A percentile compares a stretch with the other conserved stretches of the same genome.
Conservation (phyloP, 192 early-diverging fungal genomes). For the Linnemannia elongata region DNA sequence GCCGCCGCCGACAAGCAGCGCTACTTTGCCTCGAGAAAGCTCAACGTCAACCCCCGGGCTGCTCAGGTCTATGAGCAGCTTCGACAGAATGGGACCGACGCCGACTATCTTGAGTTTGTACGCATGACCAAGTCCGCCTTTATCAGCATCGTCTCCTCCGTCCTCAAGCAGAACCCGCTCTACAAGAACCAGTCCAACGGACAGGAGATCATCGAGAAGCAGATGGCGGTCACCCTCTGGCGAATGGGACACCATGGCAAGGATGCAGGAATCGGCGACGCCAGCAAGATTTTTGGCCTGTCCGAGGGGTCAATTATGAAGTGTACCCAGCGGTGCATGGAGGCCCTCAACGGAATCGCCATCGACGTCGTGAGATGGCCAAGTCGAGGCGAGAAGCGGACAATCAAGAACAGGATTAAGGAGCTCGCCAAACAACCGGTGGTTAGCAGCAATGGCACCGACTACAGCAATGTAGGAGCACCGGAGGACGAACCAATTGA, state of each 20-base stretch:
- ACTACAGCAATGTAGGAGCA: background rate
- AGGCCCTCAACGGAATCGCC: conserved; percentile 32
- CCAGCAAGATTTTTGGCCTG: conserved; percentile 38
- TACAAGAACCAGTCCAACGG: conserved; percentile 37
- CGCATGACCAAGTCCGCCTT: conserved; percentile 35
- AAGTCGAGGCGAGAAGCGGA: conserved; percentile 20
- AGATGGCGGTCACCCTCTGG: conserved; percentile 46
- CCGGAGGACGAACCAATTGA: background rate
- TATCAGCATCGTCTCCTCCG: conserved; percentile 29
- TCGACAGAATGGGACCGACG: conserved; percentile 16
- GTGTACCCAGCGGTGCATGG: conserved; percentile 42
- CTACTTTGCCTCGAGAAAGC: conserved; percentile 31
- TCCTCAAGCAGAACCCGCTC: conserved; percentile 27
- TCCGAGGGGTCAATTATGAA: conserved; percentile 50
- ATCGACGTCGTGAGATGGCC: conserved; percentile 40
- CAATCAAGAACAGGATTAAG: conserved; percentile 30
- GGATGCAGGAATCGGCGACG: conserved; percentile 34
- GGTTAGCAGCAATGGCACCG: background rate
- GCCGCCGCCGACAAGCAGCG: conserved; percentile 31
- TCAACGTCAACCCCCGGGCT: background rate
- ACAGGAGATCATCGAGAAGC: conserved; percentile 36
- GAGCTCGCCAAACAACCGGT: background rate
- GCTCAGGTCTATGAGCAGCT: conserved; percentile 33
- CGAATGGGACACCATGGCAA: conserved; percentile 43
- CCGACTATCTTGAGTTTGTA: conserved; percentile 36